A percentile compares a stretch with the other conserved stretches of the same genome.
These are phyloP conservation scores for Chaetomium cochliodes DNA, from an alignment of 495 filamentous ascomycete genomes.

Conservation along the genomic window DNA sequence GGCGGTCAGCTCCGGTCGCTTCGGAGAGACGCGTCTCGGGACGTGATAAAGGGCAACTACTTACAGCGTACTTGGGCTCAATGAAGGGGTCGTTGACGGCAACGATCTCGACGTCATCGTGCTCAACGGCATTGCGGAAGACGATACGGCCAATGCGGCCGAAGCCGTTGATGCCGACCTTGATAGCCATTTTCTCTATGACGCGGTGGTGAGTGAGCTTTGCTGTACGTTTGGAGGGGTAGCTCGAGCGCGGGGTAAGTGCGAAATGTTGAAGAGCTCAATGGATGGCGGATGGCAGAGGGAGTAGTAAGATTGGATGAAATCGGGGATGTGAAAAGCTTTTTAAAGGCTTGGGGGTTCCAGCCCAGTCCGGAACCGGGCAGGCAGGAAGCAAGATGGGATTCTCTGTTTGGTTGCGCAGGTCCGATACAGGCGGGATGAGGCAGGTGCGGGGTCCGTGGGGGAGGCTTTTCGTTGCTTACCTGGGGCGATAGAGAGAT, in stretches of 20 bases:
- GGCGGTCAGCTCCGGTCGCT: neutral
- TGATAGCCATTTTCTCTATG: slow-evolving; percentile 48
- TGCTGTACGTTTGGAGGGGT: neutral
- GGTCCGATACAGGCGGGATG: slow-evolving; percentile 35
- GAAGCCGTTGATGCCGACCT: slow-evolving; percentile 99
- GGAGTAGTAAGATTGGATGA: slow-evolving; percentile 21
- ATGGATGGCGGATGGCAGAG: slow-evolving; percentile 24
- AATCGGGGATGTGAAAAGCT: slow-evolving; percentile 26
- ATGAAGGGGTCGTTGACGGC: slow-evolving; percentile 99
- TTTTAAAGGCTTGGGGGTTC: slow-evolving; percentile 27
- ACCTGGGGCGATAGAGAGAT: slow-evolving; percentile 19
- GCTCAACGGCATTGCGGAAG: slow-evolving; percentile 71
- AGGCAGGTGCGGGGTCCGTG: slow-evolving; percentile 35
- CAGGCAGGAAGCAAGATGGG: slow-evolving; percentile 14
- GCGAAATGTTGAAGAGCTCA: slow-evolving; percentile 16
- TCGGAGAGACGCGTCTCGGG: neutral
- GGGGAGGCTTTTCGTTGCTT: slow-evolving; percentile 23
- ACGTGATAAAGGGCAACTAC: slow-evolving; percentile 50
- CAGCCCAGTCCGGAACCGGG: slow-evolving; percentile 20
- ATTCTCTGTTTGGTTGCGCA: slow-evolving; percentile 17
- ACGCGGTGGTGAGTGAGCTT: slow-evolving; percentile 16
- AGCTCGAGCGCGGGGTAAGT: slow-evolving; percentile 13
- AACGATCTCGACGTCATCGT: slow-evolving; percentile 80
- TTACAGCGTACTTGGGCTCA: slow-evolving; percentile 94
- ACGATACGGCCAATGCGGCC: slow-evolving; percentile 98